Evolutionary conservation across 805 yeast genomes (phyloP), one percentile per base, ranked within the genome.

Genomic region (Lachancea meyersii): DNA sequence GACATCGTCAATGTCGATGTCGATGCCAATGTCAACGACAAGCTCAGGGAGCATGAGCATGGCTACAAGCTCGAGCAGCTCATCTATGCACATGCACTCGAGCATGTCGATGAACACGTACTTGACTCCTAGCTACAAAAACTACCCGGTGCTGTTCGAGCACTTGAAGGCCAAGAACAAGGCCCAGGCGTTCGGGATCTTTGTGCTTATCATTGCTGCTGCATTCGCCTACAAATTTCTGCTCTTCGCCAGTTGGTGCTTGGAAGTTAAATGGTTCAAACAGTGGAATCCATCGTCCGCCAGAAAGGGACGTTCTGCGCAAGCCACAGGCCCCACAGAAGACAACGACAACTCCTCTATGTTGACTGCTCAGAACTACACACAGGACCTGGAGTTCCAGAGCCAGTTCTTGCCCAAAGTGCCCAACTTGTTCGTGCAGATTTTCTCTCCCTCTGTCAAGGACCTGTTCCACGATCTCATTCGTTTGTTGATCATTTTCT

Each of bases 171-270:
- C 91, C 2, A 50, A 65, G 2, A 66, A 63, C 32, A 74, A 74
- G 20, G 87, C 72, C 8, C 72, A 73, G 40, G 88, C 86, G 0
- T 84, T 84, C 59, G 94, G 91, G 19, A 82, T 84, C 13, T 84
- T 83, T 54, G 64, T 78, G 27, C 64, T 80, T 11, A 57, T 84
- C 18, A 76, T 84, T 55, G 74, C 73, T 21, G 64, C 76, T 2
- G 79, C 80, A 0, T 75, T 84, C 54, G 65, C 72, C 28, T 70
- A 79, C 46, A 74, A 84, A 55, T 81, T 84, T 2, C 41, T 80
- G 5, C 72, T 75, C 34, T 82, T 82, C 57, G 48, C 73, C 17
- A 71, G 77, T 44, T 73, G 79, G 52, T 83, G 82, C 55, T 54
- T 84, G 45, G 91, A 84, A 55, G 82, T 79, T 48, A 73, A 67